Evolutionary conservation across 768 basidiomycete species (phyloP).

Genomic region (Sarcodon sp.): DNA sequence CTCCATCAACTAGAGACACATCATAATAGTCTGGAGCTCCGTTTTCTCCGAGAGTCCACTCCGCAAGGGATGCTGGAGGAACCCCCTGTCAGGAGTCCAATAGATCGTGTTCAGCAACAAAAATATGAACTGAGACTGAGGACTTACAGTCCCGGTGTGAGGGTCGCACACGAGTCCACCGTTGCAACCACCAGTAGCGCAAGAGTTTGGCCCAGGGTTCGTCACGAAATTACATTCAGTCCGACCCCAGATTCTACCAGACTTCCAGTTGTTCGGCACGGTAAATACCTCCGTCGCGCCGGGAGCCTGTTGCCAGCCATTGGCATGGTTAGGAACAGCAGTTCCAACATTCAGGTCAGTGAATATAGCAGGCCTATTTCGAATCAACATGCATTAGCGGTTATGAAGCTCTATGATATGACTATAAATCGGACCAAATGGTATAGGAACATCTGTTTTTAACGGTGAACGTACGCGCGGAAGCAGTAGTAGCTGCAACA

Average conservation of each 20-base stretch:
- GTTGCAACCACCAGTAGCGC: conserved; percentile 26
- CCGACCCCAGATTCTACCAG: conserved; percentile 27
- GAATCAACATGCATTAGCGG: not conserved
- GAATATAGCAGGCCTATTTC: conserved; percentile 19
- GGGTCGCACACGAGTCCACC: conserved; percentile 24
- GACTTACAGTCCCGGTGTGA: conserved; percentile 21
- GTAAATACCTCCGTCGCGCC: conserved; percentile 16
- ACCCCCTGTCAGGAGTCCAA: conserved; percentile 12
- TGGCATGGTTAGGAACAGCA: conserved; percentile 15
- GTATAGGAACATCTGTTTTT: conserved; percentile 29
- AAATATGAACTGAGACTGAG: not conserved
- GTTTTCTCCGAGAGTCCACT: conserved; percentile 18
- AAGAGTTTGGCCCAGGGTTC: conserved; percentile 20
- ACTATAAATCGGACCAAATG: conserved; percentile 19
- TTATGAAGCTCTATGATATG: not conserved
- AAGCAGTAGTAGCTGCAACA: conserved; percentile 10
- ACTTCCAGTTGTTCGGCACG: conserved; percentile 25
- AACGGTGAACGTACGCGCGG: conserved; percentile 30
- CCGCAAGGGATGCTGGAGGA: conserved; percentile 22
- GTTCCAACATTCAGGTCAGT: conserved; percentile 19
- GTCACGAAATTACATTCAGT: conserved; percentile 24
- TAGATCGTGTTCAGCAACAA: not conserved
- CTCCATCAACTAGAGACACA: conserved; percentile 17
- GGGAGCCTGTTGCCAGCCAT: conserved; percentile 19
- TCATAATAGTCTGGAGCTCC: conserved; percentile 20